These are phyloP conservation scores for Aspergillus pseudoviridinutans DNA, from an alignment of 2,329 filamentous ascomycete species.

Conservation along the genomic window DNA sequence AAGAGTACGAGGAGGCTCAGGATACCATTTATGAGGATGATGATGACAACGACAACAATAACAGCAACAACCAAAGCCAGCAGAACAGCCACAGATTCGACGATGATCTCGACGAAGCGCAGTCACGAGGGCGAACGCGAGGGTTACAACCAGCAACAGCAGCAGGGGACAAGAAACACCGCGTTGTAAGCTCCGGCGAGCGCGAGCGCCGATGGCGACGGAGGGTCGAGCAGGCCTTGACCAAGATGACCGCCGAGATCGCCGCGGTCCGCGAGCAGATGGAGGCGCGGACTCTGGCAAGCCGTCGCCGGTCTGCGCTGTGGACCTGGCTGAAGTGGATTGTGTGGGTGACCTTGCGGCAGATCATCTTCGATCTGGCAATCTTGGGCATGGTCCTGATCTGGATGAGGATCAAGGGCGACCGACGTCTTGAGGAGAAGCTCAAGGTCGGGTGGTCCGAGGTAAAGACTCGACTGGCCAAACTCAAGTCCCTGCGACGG, in stretches of 20 bases:
- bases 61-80: conserved; percentile 2
- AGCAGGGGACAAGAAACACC: not conserved
- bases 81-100: conserved; percentile 3
- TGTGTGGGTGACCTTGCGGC: conserved; percentile 66
- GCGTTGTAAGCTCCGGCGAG: conserved; percentile 12
- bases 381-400: conserved; percentile 41
- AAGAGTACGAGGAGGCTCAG: conserved; percentile 34
- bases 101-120: conserved; percentile 1
- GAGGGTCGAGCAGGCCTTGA: conserved; percentile 78
- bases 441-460: conserved; percentile 31
- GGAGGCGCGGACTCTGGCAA: conserved; percentile 68
- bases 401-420: conserved; percentile 41
- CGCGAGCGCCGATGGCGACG: conserved; percentile 65
- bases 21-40: conserved; percentile 30
- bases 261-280: conserved; percentile 90
- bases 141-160: conserved; percentile 9
- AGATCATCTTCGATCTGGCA: conserved; percentile 68
- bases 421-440: conserved; percentile 39
- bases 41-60: conserved; percentile 9
- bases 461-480: conserved; percentile 30
- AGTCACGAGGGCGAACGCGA: conserved; percentile 7
- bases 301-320: conserved; percentile 60
- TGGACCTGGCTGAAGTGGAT: conserved; percentile 69
- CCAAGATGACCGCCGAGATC: conserved; percentile 87
- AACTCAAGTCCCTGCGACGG: conserved; percentile 22